phyloP scores from a whole-genome alignment of 192 early-diverging fungal genomes.

The Gonapodya sp. region DNA sequence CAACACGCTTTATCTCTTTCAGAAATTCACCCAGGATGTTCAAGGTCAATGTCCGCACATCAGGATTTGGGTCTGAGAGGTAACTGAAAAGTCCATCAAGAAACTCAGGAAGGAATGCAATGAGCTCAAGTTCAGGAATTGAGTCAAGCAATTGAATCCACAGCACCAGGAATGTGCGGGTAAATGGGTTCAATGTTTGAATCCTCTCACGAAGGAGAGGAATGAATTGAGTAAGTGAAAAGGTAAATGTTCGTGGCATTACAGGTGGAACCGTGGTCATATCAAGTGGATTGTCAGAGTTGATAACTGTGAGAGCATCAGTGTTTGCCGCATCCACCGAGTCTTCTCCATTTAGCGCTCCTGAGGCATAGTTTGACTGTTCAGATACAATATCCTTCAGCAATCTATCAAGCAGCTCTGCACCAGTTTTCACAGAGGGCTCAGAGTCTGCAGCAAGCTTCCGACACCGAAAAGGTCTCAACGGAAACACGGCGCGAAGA shows the following conservation, averaged over 20 bases:
- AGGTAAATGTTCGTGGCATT: slow-evolving; percentile 20
- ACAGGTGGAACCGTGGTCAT: not conserved
- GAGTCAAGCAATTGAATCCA: slow-evolving; percentile 90
- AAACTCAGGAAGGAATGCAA: slow-evolving; percentile 86
- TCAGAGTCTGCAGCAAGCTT: slow-evolving; percentile 84
- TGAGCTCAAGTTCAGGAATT: slow-evolving; percentile 87
- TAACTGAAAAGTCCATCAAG: slow-evolving; percentile 85
- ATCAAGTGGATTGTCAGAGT: not conserved
- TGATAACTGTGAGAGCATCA: not conserved
- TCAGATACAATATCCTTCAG: slow-evolving; percentile 97
- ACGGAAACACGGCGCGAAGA: not conserved
- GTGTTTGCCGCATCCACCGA: not conserved
- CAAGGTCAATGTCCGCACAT: slow-evolving; percentile 75
- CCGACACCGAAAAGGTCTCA: slow-evolving; percentile 12
- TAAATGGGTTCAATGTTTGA: slow-evolving; percentile 78
- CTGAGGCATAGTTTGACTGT: slow-evolving; percentile 45
- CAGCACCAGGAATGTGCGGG: slow-evolving; percentile 85
- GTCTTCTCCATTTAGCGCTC: slow-evolving; percentile 13
- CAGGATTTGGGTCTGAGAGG: slow-evolving; percentile 79
- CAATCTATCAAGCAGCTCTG: slow-evolving; percentile 85
- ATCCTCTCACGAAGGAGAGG: slow-evolving; percentile 88
- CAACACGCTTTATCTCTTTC: slow-evolving; percentile 71
- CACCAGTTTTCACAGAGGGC: slow-evolving; percentile 84
- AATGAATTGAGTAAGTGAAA: slow-evolving; percentile 88
- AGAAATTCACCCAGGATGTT: slow-evolving; percentile 82